Conservation (phyloP, 345 rosid species). For the Citrus hindsii region DNA sequence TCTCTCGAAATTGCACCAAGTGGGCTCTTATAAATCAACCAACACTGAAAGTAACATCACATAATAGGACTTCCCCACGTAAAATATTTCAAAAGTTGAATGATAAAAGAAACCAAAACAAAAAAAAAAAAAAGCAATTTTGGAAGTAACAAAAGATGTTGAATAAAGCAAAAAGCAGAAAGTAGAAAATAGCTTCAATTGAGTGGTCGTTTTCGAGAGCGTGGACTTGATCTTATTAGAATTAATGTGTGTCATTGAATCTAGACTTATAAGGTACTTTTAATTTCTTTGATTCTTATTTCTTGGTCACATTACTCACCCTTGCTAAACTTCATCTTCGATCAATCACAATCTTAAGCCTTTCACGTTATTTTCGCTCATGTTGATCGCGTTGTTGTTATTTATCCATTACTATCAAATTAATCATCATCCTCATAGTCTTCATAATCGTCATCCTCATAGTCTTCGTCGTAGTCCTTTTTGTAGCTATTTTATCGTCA, state of each 20-base stretch:
- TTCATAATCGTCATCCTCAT: not conserved
- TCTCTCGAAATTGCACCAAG: not conserved
- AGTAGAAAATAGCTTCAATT: not conserved
- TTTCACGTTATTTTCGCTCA: not conserved
- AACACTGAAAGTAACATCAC: slow-evolving; percentile 2
- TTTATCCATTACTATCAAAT: slow-evolving; percentile 12
- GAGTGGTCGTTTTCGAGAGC: slow-evolving; percentile 13
- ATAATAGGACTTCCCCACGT: not conserved
- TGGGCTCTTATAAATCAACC: slow-evolving; percentile 19
- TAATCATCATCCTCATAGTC: not conserved
- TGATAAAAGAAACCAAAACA: not conserved
- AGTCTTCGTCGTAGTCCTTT: not conserved
- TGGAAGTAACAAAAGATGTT: not conserved
- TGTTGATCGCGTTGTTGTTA: not conserved
- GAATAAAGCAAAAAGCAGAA: not conserved
- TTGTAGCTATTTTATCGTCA: not conserved
- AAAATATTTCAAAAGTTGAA: not conserved
- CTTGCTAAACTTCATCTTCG: not conserved
- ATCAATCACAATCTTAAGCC: slow-evolving; percentile 7
- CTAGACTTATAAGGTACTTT: slow-evolving; percentile 23
- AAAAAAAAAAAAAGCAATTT: not conserved
- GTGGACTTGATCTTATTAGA: slow-evolving; percentile 15
- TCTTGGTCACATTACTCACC: slow-evolving; percentile 12
- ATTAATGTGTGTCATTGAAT: slow-evolving; percentile 35
- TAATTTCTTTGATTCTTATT: not conserved